These are phyloP conservation scores for Pleurotus tuber-regium DNA, from an alignment of 768 basidiomycete species.

Conservation along the genomic window DNA sequence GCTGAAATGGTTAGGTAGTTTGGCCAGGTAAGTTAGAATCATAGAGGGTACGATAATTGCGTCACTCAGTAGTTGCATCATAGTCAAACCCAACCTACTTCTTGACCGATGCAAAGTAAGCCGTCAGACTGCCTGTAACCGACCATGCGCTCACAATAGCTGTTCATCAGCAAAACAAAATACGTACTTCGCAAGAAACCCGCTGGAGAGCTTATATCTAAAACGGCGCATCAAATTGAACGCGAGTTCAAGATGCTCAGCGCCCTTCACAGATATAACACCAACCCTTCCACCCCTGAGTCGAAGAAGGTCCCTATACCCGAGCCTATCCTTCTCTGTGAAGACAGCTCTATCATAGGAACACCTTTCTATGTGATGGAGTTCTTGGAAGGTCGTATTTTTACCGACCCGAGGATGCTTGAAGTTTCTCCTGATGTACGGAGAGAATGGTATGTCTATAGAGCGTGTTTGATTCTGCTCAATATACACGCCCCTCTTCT, in stretches of 20 bases:
- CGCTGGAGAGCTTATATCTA: constrained; percentile 78
- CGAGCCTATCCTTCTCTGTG: constrained; percentile 78
- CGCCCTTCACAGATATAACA: constrained; percentile 77
- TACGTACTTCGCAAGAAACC: constrained; percentile 95
- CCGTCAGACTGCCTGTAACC: not conserved
- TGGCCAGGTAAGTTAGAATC: constrained; percentile 66
- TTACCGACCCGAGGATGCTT: constrained; percentile 79
- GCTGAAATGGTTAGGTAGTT: too few species aligned
- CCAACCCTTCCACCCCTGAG: constrained; percentile 43
- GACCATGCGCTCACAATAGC: not conserved
- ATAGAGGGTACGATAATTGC: not conserved
- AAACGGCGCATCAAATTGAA: constrained; percentile 94
- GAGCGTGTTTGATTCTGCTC: too few species aligned
- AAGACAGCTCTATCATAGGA: constrained; percentile 74
- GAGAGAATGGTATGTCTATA: constrained; percentile 60
- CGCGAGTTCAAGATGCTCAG: constrained; percentile 83
- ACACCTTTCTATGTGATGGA: constrained; percentile 98
- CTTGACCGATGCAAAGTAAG: constrained; percentile 72
- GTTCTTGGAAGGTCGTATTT: constrained; percentile 91
- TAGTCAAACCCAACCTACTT: constrained; percentile 98
- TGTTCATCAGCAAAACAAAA: constrained; percentile 42
- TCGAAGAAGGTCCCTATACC: constrained; percentile 77
- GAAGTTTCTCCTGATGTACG: constrained; percentile 61
- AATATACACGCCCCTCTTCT: not conserved
- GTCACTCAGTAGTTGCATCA: constrained; percentile 3